Base-by-base conservation (phyloP, 352 stramenopile genomes). In the Phytophthora europaea region DNA sequence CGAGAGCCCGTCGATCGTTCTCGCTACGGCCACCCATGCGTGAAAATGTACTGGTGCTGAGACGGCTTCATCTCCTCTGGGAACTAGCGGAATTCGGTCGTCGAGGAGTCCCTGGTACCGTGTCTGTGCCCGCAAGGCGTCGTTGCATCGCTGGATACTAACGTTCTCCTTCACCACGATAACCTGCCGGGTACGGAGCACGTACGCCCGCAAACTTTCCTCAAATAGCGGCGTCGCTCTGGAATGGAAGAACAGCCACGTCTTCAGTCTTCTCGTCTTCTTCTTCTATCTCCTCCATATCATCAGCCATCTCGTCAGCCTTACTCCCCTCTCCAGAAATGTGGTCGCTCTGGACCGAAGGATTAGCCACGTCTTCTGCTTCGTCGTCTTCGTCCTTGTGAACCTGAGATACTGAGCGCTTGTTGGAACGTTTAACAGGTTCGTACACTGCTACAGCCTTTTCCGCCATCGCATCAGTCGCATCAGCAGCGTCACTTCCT, bases 11-110 rank as follows among this genome's bases (percentile, higher is more conserved):
- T 43, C 4, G 52, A 68, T 36, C 38, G 43, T 6, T 68, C 52
- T 8, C 61, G 61, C n/a, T n/a, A n/a, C n/a, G n/a, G n/a, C 20
- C 64, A 65, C 34, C 6, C 34, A 40, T 40, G 34, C 34, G 34
- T 40, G 4, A 2, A 40, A 40, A 40, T 40, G 34, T 15, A 40
- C 34, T 40, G 2, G 34, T 4, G 34, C 34, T 40, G 34, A 40
- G 2, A 40, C 8, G 34, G 34, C 8, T 40, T 40, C 34, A 40
- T 40, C 34, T 40, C 34, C 34, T 40, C 34, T 40, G 34, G 34
- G n/a, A 40, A 40, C 12, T 40, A 40, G 34, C 34, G 34, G 34
- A 6, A 40, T 40, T 13, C 6, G 34, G 1, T 40, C 34, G 4
- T 40, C 34, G 34, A 13, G 34, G 34, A 40, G 34, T 4, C 34